Base-by-base conservation (phyloP, 1,139 yeast species). In the Wickerhamomyces sp. region DNA sequence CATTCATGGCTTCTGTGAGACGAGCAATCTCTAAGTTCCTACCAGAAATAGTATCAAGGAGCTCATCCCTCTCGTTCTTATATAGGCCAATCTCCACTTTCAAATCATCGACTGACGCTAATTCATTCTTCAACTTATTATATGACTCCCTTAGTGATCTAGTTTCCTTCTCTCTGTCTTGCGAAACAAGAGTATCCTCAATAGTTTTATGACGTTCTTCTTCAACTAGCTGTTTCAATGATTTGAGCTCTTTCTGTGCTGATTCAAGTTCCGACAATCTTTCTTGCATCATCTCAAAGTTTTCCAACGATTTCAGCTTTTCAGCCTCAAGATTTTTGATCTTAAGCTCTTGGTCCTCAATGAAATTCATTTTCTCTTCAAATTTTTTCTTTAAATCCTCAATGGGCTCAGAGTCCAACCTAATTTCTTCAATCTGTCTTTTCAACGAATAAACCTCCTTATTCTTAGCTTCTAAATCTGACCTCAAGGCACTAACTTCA, bases 31-130 rank as follows among this genome's bases (percentile, higher is more conserved):
- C 35, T 48, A 71, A 73, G 34, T 68, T 53, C 26, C 59, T 43
- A 27, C 65, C 68, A 42, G 66, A 57, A 45, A 65, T 70, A 39
- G 67, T 69, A 40, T 68, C 57, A 6, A 66, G 56, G 26, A 56
- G 56, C 46, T 66, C 69, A 18, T 68, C 58, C 36, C 36, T 40
- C 26, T 37, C 39, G 27, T 40, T 42, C 14, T 27, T 35, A 7
- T 45, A 6, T 5, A 32, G 36, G 7, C 30, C 38, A n/a, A 43
- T 14, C 13, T 45, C 48, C 2, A 42, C 41, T 27, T 39, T 36
- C 6, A 34, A 10, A 7, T 36, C 27, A 7, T 36, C 36, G 11
- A 34, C 10, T 34, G 27, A 38, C 9, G 3, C n/a, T 14, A 14
- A 8, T 32, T 36, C 31, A 30, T 36, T 27, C 9, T 27, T 4